These are phyloP conservation scores for Penicillium maclennaniae DNA, from an alignment of 495 filamentous ascomycete species.

Conservation along the genomic window DNA sequence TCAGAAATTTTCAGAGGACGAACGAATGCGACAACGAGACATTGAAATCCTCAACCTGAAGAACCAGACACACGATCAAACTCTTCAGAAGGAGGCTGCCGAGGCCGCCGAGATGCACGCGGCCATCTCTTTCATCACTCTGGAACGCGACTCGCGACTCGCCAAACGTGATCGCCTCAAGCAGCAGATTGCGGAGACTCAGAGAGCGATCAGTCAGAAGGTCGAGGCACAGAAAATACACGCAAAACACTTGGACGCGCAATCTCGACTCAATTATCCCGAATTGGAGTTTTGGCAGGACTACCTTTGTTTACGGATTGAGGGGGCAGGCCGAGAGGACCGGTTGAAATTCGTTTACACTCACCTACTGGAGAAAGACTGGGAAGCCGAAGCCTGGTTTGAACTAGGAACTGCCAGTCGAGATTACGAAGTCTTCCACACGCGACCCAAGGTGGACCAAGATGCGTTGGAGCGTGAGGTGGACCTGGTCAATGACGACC, in stretches of 20 bases:
- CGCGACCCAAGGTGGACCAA: constrained; percentile 72
- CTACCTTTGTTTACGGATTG: constrained; percentile 81
- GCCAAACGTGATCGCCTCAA: constrained; percentile 68
- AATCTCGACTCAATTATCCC: constrained; percentile 79
- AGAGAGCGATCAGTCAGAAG: constrained; percentile 61
- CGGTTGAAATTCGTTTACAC: constrained; percentile 86
- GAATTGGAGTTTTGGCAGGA: constrained; percentile 95
- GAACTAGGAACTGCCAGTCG: constrained; percentile 75
- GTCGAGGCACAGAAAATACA: constrained; percentile 59
- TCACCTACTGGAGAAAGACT: constrained; percentile 77
- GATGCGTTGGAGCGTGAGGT: constrained; percentile 68
- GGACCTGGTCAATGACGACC: constrained; percentile 71
- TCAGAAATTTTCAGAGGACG: constrained; percentile 61
- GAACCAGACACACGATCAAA: constrained; percentile 69
- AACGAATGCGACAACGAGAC: constrained; percentile 81
- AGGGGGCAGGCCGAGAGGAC: constrained; percentile 81
- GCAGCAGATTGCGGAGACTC: constrained; percentile 73
- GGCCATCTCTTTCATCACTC: constrained; percentile 68
- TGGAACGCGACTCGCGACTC: constrained; percentile 71
- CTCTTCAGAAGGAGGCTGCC: constrained; percentile 77
- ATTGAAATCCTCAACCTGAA: constrained; percentile 81
- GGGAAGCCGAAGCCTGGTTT: constrained; percentile 90
- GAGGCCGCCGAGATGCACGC: constrained; percentile 86
- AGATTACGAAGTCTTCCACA: constrained; percentile 79
- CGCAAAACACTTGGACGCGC: constrained; percentile 65